Conservation (phyloP, 176 grass and related monocot genomes). For the Ananas comosus region DNA sequence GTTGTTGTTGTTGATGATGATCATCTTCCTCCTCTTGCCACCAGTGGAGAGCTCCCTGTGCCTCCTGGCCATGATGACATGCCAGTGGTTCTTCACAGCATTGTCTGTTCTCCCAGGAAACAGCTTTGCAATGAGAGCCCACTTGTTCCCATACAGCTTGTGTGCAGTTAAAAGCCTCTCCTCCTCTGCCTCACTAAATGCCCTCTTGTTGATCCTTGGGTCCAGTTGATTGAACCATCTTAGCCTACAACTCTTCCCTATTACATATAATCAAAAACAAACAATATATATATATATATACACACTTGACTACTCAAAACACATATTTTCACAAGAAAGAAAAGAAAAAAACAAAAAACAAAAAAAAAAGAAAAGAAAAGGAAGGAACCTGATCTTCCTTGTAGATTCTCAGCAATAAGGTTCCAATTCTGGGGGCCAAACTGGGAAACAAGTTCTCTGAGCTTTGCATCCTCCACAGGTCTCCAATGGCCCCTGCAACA, state of each 20-base stretch:
- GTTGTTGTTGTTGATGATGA: not conserved
- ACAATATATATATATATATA: no score
- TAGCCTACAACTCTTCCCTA: slow-evolving; percentile 26
- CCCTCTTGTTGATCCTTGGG: slow-evolving; percentile 17
- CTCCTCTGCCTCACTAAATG: slow-evolving; percentile 13
- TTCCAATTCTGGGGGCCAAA: not conserved
- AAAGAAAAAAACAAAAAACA: no score
- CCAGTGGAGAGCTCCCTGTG: not conserved
- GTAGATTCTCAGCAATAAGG: slow-evolving; percentile 1
- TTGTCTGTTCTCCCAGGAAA: slow-evolving; percentile 24
- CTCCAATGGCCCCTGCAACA: not conserved
- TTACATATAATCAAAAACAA: not conserved
- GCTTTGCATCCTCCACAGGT: not conserved
- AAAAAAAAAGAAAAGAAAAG: not conserved
- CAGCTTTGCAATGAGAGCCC: slow-evolving; percentile 13
- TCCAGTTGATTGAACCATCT: slow-evolving; percentile 24
- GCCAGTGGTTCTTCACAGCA: slow-evolving; percentile 27
- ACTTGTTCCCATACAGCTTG: slow-evolving; percentile 16
- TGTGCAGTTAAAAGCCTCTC: slow-evolving; percentile 10
- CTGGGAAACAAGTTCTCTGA: not conserved
- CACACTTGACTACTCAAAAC: no score
- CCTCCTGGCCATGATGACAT: slow-evolving; percentile 23
- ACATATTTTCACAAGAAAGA: no score
- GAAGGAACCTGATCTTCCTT: not conserved
- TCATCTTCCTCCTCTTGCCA: slow-evolving; percentile 2